phyloP scores from a whole-genome alignment of 306 rosid species.

The Leucaena leucocephala region DNA sequence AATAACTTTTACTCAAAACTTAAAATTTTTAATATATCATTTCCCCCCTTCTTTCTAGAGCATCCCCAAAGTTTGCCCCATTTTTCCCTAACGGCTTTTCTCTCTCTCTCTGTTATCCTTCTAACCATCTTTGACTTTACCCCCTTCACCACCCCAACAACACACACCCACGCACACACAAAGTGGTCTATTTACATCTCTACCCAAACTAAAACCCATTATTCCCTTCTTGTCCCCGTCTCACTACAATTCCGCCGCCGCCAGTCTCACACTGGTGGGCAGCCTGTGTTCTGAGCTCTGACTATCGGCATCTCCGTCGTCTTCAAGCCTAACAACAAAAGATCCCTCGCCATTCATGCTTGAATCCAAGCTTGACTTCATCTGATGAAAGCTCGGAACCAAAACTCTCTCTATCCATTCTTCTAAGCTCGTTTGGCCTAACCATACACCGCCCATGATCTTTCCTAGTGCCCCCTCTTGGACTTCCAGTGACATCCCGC shows the following conservation, averaged over 20 bases:
- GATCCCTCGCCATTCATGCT: constrained; percentile 40
- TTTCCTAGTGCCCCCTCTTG: constrained; percentile 78
- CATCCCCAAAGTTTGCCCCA: constrained; percentile 29
- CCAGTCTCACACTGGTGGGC: constrained; percentile 63
- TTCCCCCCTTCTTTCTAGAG: constrained; percentile 4
- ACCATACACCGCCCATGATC: constrained; percentile 81
- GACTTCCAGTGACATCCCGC: constrained; percentile 61
- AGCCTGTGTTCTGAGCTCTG: constrained; percentile 56
- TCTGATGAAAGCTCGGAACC: constrained; percentile 72
- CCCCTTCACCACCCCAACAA: constrained; percentile 26
- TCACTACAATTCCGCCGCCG: constrained; percentile 39
- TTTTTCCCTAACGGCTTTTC: constrained; percentile 46
- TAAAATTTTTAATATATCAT: constrained; percentile 9
- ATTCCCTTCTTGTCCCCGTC: constrained; percentile 41
- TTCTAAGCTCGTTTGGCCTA: constrained; percentile 65
- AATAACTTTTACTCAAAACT: constrained; percentile 40
- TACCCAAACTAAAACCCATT: constrained; percentile 42
- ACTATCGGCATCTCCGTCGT: constrained; percentile 49
- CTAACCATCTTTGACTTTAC: constrained; percentile 50
- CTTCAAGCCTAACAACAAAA: constrained; percentile 69
- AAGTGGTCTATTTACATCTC: constrained; percentile 70
- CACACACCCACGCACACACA: no score
- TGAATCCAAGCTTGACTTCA: constrained; percentile 49
- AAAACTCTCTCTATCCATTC: constrained; percentile 81
- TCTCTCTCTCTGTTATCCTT: constrained; percentile 32